A percentile compares a stretch with the other conserved stretches of the same genome.
These are phyloP conservation scores for Torulaspora indica DNA, from an alignment of 805 yeast species.

Conservation along the genomic window DNA sequence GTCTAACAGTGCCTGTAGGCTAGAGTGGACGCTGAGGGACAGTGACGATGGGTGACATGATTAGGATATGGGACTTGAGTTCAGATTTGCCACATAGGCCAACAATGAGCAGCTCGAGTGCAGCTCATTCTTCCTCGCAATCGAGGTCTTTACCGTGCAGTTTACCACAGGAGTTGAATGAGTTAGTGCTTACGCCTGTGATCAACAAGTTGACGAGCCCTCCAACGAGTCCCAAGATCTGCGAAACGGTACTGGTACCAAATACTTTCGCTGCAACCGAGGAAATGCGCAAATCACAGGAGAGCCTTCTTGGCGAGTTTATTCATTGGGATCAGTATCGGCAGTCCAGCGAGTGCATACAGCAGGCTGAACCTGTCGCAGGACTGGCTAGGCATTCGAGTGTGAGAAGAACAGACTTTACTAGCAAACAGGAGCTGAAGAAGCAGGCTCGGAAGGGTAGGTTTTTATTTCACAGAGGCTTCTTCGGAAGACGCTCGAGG, in stretches of 20 bases:
- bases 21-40: neutral
- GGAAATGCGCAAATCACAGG: neutral
- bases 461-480: slow-evolving; percentile 31
- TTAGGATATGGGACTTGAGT: slow-evolving; percentile 8
- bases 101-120: slow-evolving; percentile 4
- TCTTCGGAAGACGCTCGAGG: slow-evolving; percentile 16
- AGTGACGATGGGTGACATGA: neutral
- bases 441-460: slow-evolving; percentile 13
- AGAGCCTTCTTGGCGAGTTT: slow-evolving; percentile 7
- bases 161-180: slow-evolving; percentile 1
- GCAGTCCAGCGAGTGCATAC: neutral
- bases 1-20: neutral
- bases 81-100: slow-evolving; percentile 8
- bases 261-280: neutral
- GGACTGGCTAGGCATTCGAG: slow-evolving; percentile 14
- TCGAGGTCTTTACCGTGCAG: slow-evolving; percentile 4
- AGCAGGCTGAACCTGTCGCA: neutral
- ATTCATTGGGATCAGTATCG: slow-evolving; percentile 12
- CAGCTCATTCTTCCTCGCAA: slow-evolving; percentile 5
- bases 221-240: slow-evolving; percentile 1
- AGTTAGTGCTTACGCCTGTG: slow-evolving; percentile 8
- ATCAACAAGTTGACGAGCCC: slow-evolving; percentile 9
- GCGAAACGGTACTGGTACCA: neutral
- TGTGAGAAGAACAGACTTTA: slow-evolving; percentile 24
- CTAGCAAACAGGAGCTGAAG: slow-evolving; percentile 20